Percentiles rank a stretch among this genome's conserved stretches.
Evolutionary conservation across 306 rosid species (phyloP).

Genomic region (Lablab purpureus): DNA sequence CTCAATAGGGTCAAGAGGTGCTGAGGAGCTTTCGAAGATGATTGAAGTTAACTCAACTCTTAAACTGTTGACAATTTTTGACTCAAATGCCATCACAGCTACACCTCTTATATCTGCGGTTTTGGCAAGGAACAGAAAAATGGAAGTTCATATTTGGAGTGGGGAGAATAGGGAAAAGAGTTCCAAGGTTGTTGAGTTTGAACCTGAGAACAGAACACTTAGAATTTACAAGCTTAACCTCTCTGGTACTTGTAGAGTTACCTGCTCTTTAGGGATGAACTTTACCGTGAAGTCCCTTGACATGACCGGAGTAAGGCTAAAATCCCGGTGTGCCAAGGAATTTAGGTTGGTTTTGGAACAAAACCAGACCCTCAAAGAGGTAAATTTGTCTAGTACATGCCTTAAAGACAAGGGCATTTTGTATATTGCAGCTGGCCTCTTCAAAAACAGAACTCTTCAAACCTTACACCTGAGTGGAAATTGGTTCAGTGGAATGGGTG

Average conservation of each 20-base stretch:
- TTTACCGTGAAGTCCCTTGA: constrained; percentile 79
- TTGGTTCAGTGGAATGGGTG: constrained; percentile 70
- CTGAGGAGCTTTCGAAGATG: constrained; percentile 93
- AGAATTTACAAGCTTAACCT: constrained; percentile 72
- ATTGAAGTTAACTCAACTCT: constrained; percentile 86
- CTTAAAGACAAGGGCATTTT: constrained; percentile 82
- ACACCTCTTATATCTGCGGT: constrained; percentile 88
- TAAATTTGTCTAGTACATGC: constrained; percentile 73
- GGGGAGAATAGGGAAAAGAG: constrained; percentile 72
- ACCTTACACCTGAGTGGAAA: constrained; percentile 77
- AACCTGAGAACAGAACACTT: constrained; percentile 73
- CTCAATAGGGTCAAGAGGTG: constrained; percentile 91
- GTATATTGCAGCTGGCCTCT: constrained; percentile 88
- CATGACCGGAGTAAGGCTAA: constrained; percentile 81
- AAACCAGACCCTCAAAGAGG: constrained; percentile 73
- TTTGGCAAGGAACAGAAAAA: constrained; percentile 78
- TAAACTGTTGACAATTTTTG: constrained; percentile 77
- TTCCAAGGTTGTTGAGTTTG: constrained; percentile 90
- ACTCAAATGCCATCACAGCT: constrained; percentile 72
- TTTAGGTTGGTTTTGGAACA: constrained; percentile 88
- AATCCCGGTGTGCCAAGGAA: constrained; percentile 88
- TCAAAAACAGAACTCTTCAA: constrained; percentile 74
- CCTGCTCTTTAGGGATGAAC: constrained; percentile 85
- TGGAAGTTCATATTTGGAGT: constrained; percentile 93
- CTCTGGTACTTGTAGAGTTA: constrained; percentile 82